Percentiles rank a stretch among this genome's conserved stretches.
phyloP scores from a whole-genome alignment of 148 eudicot genomes.

The Chenopodium quinoa region DNA sequence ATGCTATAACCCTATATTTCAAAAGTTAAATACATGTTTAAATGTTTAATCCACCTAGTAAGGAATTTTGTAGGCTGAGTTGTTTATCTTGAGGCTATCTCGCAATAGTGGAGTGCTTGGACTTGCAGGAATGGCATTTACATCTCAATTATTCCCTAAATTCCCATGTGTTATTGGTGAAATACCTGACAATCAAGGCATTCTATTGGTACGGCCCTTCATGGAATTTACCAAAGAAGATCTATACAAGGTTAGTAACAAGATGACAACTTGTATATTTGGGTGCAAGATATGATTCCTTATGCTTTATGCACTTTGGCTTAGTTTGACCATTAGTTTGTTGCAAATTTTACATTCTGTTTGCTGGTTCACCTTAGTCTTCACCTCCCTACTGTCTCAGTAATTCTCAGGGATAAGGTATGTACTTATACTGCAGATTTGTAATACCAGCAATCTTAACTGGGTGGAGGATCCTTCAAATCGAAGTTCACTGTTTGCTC shows the following conservation, averaged over 20 bases:
- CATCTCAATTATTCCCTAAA: slow-evolving; percentile 54
- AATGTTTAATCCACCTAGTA: slow-evolving; percentile 10
- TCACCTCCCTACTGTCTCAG: neutral
- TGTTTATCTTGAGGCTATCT: slow-evolving; percentile 84
- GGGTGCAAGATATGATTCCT: neutral
- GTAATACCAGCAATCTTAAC: slow-evolving; percentile 56
- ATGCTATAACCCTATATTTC: neutral
- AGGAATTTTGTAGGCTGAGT: slow-evolving; percentile 65
- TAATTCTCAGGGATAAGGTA: slow-evolving; percentile 2
- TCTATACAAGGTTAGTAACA: slow-evolving; percentile 63
- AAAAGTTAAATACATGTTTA: neutral
- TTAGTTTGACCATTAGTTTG: slow-evolving; percentile 1
- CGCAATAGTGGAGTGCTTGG: slow-evolving; percentile 98
- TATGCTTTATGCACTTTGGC: slow-evolving; percentile 9
- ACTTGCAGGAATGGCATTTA: slow-evolving; percentile 93
- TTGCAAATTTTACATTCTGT: neutral
- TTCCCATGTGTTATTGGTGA: slow-evolving; percentile 34
- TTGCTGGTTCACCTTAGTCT: neutral
- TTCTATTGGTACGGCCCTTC: slow-evolving; percentile 79
- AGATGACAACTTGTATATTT: slow-evolving; percentile 15
- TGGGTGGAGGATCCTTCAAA: slow-evolving; percentile 99
- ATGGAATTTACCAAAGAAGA: slow-evolving; percentile 79
- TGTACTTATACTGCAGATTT: slow-evolving; percentile 52
- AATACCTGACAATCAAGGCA: slow-evolving; percentile 40
- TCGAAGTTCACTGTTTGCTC: slow-evolving; percentile 59